Base-by-base conservation (phyloP, 2,329 filamentous ascomycete genomes). In the Colletotrichum chlorophyti region DNA sequence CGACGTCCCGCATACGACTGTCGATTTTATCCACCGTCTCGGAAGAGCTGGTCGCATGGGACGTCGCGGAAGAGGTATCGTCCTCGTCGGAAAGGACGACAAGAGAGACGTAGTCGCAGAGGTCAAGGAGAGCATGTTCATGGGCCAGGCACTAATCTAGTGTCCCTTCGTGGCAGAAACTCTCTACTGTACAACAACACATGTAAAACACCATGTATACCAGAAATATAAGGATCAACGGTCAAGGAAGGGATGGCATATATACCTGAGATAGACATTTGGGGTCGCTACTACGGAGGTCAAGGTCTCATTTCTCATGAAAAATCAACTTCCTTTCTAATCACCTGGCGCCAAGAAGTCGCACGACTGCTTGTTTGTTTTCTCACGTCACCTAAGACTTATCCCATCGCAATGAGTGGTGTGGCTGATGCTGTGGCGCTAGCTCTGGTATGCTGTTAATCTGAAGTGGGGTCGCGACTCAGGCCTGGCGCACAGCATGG, bases 1-100 rank as follows among this genome's bases (percentile, higher is more conserved):
- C 73, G 93, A 99, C 71, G 94, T 99, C n/a, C 95, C 95, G 5
- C 94, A 98, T 70, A 96, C 91, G 0, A 96, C 93, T 0, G 96
- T 99, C 60, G 96, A 99, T 74, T 99, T 99, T 68, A 97, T 99
- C 68, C 96, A 99, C 74, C 89, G 96, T 14, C 85, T 98, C 5
- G 95, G 95, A 14, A 85, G 95, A 55, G 92, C 95, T 1, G 95
- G 95, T 0, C 85, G 95, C 29, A 98, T 98, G 92, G 93, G 93
- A 3, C 85, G 93, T 61, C 84, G 95, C 71, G 95, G 95, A 14
- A 83, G 93, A 53, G 95, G 93, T 17, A 88, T 98, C 63, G 93
- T 98, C 24, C 78, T 99, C 31, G 91, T 97, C 2, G 94, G 93
- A 61, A 94, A 91, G 72, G 85, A 93, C 62, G 95, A 98, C 72